phyloP scores from a whole-genome alignment of 148 eudicot genomes.

The Tetragonia tetragonoides region DNA sequence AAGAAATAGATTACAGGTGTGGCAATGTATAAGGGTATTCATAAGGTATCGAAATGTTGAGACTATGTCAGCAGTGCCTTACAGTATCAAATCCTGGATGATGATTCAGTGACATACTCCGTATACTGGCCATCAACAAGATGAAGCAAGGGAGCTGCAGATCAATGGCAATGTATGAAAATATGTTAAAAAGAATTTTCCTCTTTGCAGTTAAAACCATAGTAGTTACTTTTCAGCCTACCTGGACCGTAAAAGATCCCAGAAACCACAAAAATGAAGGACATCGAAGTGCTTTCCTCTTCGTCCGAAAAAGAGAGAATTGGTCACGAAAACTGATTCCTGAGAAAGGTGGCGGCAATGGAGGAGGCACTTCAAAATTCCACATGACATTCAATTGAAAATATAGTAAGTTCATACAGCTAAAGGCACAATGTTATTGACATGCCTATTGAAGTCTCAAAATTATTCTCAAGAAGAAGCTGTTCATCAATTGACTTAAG shows the following conservation, averaged over 20 bases:
- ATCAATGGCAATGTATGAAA: slow-evolving; percentile 23
- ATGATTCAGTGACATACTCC: slow-evolving; percentile 76
- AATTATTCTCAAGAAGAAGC: background rate
- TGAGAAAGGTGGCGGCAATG: slow-evolving; percentile 89
- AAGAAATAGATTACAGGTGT: no score
- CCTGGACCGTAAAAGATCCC: slow-evolving; percentile 62
- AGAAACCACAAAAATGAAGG: slow-evolving; percentile 80
- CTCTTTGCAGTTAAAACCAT: background rate
- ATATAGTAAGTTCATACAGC: slow-evolving; percentile 23
- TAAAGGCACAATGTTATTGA: background rate
- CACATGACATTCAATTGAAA: slow-evolving; percentile 40
- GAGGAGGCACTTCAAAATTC: slow-evolving; percentile 85
- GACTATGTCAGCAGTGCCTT: slow-evolving; percentile 33
- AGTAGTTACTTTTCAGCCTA: slow-evolving; percentile 24
- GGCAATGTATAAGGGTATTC: background rate
- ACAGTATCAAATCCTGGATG: slow-evolving; percentile 89
- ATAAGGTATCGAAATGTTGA: background rate
- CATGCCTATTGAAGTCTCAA: background rate
- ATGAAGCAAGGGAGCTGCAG: slow-evolving; percentile 86
- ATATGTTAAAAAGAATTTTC: background rate
- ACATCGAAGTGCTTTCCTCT: slow-evolving; percentile 67
- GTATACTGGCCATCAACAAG: slow-evolving; percentile 63
- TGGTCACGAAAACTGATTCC: slow-evolving; percentile 63
- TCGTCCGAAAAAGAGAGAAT: slow-evolving; percentile 52
- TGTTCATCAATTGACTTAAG: background rate